Evolutionary conservation across 352 stramenopile genomes (phyloP).

Genomic region (Phytophthora idaei): DNA sequence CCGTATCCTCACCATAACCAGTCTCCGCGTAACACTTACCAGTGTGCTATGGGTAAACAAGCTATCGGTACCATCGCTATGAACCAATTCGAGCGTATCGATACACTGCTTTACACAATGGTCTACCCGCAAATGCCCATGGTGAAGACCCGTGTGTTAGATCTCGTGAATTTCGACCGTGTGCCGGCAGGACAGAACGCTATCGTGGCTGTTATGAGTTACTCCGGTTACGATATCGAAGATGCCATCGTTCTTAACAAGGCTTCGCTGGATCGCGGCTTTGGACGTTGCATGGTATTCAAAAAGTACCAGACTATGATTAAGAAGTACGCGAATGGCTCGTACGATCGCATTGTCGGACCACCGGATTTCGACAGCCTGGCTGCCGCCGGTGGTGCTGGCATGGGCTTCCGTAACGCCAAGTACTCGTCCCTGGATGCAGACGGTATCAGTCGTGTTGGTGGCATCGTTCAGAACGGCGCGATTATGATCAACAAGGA

Average conservation of each 20-base stretch:
- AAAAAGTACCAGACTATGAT: slow-evolving; percentile 98
- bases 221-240: slow-evolving; percentile 99
- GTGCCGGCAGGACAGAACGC: slow-evolving; percentile 99
- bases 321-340: slow-evolving; percentile 97
- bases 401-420: slow-evolving; percentile 83
- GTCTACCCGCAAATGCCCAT: slow-evolving; percentile 99
- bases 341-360: slow-evolving; percentile 94
- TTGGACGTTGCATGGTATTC: slow-evolving; percentile 98
- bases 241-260: slow-evolving; percentile 99
- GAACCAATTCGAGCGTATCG: slow-evolving; percentile 99
- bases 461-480: slow-evolving; percentile 91
- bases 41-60: slow-evolving; percentile 99
- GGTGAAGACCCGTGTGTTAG: slow-evolving; percentile 98
- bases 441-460: slow-evolving; percentile 95
- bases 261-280: slow-evolving; percentile 96
- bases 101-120: slow-evolving; percentile 99
- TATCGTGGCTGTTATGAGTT: slow-evolving; percentile 99
- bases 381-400: slow-evolving; percentile 46
- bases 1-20: slow-evolving; percentile 99
- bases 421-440: slow-evolving; percentile 95
- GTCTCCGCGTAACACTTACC: slow-evolving; percentile 99
- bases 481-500: slow-evolving; percentile 99
- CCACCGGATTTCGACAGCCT: slow-evolving; percentile 90
- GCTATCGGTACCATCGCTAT: slow-evolving; percentile 99
- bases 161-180: slow-evolving; percentile 99